phyloP scores from a whole-genome alignment of 495 filamentous ascomycete genomes.

The Lentithecium fluviatile region DNA sequence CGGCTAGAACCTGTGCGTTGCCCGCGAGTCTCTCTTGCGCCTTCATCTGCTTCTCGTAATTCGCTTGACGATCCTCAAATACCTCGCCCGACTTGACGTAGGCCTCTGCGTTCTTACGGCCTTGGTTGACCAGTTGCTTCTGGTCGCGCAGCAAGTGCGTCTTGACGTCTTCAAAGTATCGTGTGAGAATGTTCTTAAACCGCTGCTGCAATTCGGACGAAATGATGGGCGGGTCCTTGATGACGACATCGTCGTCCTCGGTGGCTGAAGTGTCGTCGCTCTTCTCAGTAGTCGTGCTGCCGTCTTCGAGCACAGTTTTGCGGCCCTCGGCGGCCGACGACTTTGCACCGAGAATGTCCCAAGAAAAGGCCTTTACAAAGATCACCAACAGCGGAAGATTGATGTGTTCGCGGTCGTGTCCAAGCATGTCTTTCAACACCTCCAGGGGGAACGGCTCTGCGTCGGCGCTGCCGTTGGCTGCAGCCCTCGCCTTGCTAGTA shows the following conservation, averaged over 20 bases:
- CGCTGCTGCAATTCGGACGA: conserved; percentile 75
- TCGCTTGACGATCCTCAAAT: conserved; percentile 95
- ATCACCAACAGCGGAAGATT: conserved; percentile 89
- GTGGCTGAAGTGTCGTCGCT: conserved; percentile 50
- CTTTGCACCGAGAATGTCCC: conserved; percentile 88
- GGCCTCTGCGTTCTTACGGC: conserved; percentile 91
- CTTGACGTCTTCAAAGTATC: conserved; percentile 94
- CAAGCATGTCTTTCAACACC: conserved; percentile 91
- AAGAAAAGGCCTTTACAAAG: conserved; percentile 94
- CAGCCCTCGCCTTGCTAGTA: conserved; percentile 53
- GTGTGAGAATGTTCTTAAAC: conserved; percentile 81
- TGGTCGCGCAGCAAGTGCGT: conserved; percentile 85
- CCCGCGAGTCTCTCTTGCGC: conserved; percentile 84
- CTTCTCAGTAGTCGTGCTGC: conserved; percentile 58
- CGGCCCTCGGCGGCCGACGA: conserved; percentile 66
- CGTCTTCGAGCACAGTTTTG: conserved; percentile 83
- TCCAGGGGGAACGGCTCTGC: conserved; percentile 89
- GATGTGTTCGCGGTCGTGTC: conserved; percentile 86
- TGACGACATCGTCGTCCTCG: conserved; percentile 45
- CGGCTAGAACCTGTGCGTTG: conserved; percentile 88
- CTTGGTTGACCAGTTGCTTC: conserved; percentile 76
- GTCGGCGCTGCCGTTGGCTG: conserved; percentile 43
- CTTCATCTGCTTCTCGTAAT: conserved; percentile 90
- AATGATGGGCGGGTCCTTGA: conserved; percentile 69
- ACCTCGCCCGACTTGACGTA: conserved; percentile 99